phyloP scores from a whole-genome alignment of 2,329 filamentous ascomycete genomes.

The Teratosphaeriaceae sp. region DNA sequence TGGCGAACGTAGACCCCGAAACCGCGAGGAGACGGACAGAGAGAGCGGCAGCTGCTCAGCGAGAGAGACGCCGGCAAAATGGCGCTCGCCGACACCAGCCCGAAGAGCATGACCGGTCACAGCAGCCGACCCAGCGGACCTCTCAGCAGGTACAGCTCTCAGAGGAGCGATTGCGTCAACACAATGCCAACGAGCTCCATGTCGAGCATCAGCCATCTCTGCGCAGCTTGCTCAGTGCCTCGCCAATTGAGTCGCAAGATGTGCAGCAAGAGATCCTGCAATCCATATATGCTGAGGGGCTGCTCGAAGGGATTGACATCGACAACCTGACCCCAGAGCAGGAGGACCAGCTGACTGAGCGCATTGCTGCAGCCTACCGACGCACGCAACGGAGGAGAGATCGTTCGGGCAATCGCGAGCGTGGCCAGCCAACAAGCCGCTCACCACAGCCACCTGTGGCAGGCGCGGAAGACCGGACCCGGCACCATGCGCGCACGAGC shows the following conservation, averaged over 20 bases:
- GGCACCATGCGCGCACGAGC: conserved; percentile 27
- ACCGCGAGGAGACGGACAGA: conserved; percentile 20
- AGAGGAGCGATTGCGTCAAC: conserved; percentile 12
- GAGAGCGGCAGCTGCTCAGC: conserved; percentile 2
- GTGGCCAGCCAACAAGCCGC: conserved; percentile 2
- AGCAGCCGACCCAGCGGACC: conserved; percentile 8
- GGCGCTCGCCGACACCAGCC: not conserved
- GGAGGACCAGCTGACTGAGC: conserved; percentile 84
- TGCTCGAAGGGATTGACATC: conserved; percentile 81
- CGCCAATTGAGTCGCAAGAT: conserved; percentile 67
- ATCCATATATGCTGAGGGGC: conserved; percentile 80
- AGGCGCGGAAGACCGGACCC: conserved; percentile 3
- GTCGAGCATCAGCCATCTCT: conserved; percentile 87
- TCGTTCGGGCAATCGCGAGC: conserved; percentile 22
- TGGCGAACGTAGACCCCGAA: conserved; percentile 53
- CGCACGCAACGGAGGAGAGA: conserved; percentile 59
- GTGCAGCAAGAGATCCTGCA: conserved; percentile 83
- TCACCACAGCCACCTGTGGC: conserved; percentile 5
- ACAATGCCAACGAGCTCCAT: conserved; percentile 20
- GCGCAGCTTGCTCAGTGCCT: conserved; percentile 73
- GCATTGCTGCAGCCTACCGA: conserved; percentile 83
- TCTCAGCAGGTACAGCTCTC: conserved; percentile 10
- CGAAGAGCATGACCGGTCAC: conserved; percentile 7
- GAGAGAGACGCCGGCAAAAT: conserved; percentile 5
- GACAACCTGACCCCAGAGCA: conserved; percentile 77